These are phyloP conservation scores for Candida lessepsii DNA, from an alignment of 805 yeast genomes.

Conservation along the genomic window DNA sequence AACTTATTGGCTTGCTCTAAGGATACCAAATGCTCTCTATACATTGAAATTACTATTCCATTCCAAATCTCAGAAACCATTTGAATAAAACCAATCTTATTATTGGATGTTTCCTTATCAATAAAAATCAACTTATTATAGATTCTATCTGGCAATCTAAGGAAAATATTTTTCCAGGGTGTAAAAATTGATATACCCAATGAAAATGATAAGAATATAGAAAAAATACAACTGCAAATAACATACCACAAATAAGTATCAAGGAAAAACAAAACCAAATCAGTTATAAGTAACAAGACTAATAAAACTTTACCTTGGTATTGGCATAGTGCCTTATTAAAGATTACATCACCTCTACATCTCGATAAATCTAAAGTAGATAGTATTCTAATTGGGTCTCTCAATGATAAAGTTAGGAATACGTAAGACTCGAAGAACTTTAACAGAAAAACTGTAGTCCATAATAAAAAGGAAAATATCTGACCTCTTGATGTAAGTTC, in stretches of 20 bases:
- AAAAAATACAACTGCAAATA: slow-evolving; percentile 34
- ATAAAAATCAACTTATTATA: slow-evolving; percentile 24
- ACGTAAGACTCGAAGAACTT: slow-evolving; percentile 37
- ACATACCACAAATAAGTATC: slow-evolving; percentile 44
- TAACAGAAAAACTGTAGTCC: slow-evolving; percentile 32
- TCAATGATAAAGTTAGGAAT: slow-evolving; percentile 33
- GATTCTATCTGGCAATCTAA: slow-evolving; percentile 35
- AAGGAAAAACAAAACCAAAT: slow-evolving; percentile 34
- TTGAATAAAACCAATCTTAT: slow-evolving; percentile 1
- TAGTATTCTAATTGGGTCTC: slow-evolving; percentile 33
- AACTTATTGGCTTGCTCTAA: slow-evolving; percentile 40
- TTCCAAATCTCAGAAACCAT: slow-evolving; percentile 30
- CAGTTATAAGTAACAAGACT: slow-evolving; percentile 23
- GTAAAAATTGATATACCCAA: slow-evolving; percentile 34
- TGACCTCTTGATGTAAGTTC: slow-evolving; percentile 20
- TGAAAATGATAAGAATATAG: slow-evolving; percentile 30
- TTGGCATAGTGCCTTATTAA: slow-evolving; percentile 24
- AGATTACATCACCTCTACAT: slow-evolving; percentile 27
- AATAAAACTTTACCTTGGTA: slow-evolving; percentile 29
- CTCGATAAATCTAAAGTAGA: slow-evolving; percentile 26
- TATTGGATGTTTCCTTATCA: neutral
- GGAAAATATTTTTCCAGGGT: slow-evolving; percentile 38
- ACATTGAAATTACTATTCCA: slow-evolving; percentile 26
- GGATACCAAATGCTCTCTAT: slow-evolving; percentile 39
- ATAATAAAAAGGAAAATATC: slow-evolving; percentile 25